Base-by-base conservation (phyloP, 2,329 filamentous ascomycete species). In the Alternaria brassicicola region DNA sequence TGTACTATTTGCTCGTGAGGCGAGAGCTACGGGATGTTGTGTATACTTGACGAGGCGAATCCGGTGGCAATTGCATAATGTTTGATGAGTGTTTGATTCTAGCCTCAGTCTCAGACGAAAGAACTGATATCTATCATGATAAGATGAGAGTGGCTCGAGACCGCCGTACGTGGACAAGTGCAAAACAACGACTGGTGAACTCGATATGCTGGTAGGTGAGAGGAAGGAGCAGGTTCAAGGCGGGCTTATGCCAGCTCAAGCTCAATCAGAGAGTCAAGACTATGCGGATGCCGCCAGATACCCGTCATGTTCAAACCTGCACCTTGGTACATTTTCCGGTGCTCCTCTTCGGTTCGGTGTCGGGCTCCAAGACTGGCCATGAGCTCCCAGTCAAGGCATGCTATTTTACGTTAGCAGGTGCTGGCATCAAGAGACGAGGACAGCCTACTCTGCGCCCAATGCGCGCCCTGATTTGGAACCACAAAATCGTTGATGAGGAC, bases 401-500 rank as follows among this genome's bases (percentile, higher is more conserved):
- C 63, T 66, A 13, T 5, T 1, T 9, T 21, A 13, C 15, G 35
- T 65, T 23, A 65, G 55, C 33, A 7, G 6, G 0, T 21, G 1
- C 33, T 45, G 5, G 0, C 36, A 42, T 15, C 2, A 13, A 9
- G 2, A 1, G 4, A 25, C 1, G 2, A 36, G 12, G 21, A 15
- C n/a, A 61, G n/a, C 61, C 55, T 52, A 66, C 63, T 71, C 43
- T 71, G 69, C 31, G 56, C 58, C 68, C 65, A 69, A 42, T 67
- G 64, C 19, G 67, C 69, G 17, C 63, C 61, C 23, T 67, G 59
- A 19, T 69, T 59, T 2, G 70, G 71, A 1, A 73, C 62, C 2
- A 72, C 63, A 39, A 63, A 70, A 28, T 74, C 70, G 52, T 73
- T 71, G 17, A 73, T 31, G 0, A 73, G 52, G 4, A 74, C 15